A percentile compares a stretch with the other conserved stretches of the same genome.
phyloP scores from a whole-genome alignment of 768 basidiomycete genomes.

The Boletus insuetus region DNA sequence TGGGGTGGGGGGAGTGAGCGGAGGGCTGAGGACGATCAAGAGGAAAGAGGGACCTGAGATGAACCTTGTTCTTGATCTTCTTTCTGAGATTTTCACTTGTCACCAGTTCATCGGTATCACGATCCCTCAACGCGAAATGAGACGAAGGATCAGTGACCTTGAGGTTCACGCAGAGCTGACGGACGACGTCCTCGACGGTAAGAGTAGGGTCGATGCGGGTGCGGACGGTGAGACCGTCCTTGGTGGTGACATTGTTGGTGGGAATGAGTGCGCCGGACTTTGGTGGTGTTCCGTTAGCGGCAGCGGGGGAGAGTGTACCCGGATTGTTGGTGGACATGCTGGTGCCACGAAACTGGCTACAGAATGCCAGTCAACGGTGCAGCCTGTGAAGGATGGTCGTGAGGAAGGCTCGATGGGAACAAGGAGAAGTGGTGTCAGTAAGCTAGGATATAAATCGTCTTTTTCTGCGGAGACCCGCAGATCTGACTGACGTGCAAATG shows the following conservation, averaged over 20 bases:
- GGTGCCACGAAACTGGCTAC: too few relatives aligned
- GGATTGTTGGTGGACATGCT: too few relatives aligned
- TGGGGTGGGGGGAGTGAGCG: constrained; percentile 27
- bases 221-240: constrained; percentile 70
- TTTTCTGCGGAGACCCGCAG: constrained; percentile 22
- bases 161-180: constrained; percentile 77
- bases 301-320: constrained; percentile 15
- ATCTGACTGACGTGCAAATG: constrained; percentile 69
- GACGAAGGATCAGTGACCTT: constrained; percentile 72
- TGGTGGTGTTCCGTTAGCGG: constrained; percentile 33
- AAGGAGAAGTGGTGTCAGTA: constrained; percentile 34
- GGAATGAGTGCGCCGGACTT: constrained; percentile 58
- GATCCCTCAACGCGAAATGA: constrained; percentile 74
- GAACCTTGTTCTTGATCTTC: constrained; percentile 75
- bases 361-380: neutral
- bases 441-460: constrained; percentile 39
- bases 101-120: constrained; percentile 74
- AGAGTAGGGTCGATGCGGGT: constrained; percentile 84
- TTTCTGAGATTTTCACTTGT: constrained; percentile 84
- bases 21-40: neutral
- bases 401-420: constrained; percentile 1
- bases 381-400: constrained; percentile 4
- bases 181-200: constrained; percentile 80
- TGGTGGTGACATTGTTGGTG: constrained; percentile 81
- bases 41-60: constrained; percentile 60